Conservation (phyloP, 208 protist genomes). For the Trichomonas gallinae region DNA sequence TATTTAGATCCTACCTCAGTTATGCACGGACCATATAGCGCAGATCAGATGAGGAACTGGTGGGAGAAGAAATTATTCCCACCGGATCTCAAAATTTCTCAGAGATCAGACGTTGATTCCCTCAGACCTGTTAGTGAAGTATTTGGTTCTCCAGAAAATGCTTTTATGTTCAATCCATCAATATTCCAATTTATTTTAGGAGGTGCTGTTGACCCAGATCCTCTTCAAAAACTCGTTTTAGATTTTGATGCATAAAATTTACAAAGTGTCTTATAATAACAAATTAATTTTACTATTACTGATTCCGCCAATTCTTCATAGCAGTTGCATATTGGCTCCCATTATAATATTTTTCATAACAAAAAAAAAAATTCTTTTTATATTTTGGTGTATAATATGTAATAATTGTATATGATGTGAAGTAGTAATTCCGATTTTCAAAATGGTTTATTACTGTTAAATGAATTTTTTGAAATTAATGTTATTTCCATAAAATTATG, state of each 20-base stretch:
- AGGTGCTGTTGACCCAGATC: background rate
- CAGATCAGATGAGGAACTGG: background rate
- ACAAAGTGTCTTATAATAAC: background rate
- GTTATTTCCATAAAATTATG: no score
- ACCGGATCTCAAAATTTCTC: background rate
- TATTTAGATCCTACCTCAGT: background rate
- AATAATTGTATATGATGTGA: no score
- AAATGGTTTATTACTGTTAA: no score
- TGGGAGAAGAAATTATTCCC: background rate
- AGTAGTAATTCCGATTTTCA: no score
- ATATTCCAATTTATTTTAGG: background rate
- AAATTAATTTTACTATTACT: background rate
- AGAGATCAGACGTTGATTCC: background rate
- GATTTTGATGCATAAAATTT: background rate
- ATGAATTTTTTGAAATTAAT: no score
- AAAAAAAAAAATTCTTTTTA: no score
- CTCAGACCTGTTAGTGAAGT: background rate
- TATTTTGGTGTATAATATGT: no score
- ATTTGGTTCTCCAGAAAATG: background rate
- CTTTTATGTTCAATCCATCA: background rate
- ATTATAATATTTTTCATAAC: no score
- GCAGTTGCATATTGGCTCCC: no score
- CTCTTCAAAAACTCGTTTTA: background rate
- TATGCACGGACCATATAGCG: background rate
- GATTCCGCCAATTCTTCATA: background rate